A percentile compares a stretch with the other conserved stretches of the same genome.
Conservation (phyloP, 345 rosid genomes). For the Eucalyptus grandis region DNA sequence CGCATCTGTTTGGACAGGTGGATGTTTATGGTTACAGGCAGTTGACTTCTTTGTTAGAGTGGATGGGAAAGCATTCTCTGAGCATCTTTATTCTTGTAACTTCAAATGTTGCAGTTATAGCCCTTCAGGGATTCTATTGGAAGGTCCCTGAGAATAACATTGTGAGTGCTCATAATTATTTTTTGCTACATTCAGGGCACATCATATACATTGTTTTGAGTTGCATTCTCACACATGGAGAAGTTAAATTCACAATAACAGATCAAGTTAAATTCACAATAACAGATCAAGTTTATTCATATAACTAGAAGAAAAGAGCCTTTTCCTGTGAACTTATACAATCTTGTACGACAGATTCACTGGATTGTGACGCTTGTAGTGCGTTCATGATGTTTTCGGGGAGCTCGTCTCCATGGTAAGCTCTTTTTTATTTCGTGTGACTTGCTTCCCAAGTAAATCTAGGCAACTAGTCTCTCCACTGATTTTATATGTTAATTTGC, state of each 20-base stretch:
- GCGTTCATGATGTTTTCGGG: neutral
- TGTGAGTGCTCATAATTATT: constrained; percentile 3
- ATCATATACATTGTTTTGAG: neutral
- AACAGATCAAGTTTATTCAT: neutral
- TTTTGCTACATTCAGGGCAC: neutral
- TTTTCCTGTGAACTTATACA: neutral
- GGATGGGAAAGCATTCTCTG: constrained; percentile 41
- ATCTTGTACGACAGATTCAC: constrained; percentile 12
- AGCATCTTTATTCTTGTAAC: constrained; percentile 16
- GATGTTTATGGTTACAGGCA: constrained; percentile 17
- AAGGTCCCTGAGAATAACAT: constrained; percentile 13
- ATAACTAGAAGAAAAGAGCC: neutral
- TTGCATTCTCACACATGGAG: neutral
- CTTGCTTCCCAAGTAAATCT: neutral
- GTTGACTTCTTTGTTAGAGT: constrained; percentile 11
- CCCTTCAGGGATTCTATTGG: constrained; percentile 30
- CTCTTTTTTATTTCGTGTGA: neutral
- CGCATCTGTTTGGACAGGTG: constrained; percentile 4
- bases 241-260: neutral
- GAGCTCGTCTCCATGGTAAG: neutral
- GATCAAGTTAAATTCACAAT: neutral
- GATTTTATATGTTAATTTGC: neutral
- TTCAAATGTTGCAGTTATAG: constrained; percentile 20
- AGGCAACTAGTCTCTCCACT: neutral
- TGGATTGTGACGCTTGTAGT: constrained; percentile 9